Evolutionary conservation across 495 filamentous ascomycete genomes (phyloP), one percentile per base, ranked within the genome.

Genomic region (Copromyces sp.): DNA sequence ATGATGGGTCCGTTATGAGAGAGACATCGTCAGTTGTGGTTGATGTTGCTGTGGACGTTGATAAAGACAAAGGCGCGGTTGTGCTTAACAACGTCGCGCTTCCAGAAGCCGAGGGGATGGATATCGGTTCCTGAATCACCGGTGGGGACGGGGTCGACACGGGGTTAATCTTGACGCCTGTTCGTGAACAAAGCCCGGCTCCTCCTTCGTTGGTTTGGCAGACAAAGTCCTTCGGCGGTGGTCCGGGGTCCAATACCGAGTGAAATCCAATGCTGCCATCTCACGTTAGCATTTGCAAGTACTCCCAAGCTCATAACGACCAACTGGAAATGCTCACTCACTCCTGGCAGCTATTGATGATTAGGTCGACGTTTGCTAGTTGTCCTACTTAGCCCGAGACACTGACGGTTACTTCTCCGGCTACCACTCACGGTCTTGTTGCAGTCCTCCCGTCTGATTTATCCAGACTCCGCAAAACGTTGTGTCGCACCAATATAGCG

Each of bases 341-440:
- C 84, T 82, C 81, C 68, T 84, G 80, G 68, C 83, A 86, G 68
- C 77, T 80, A 76, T 84, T 86, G 80, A 85, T 85, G 70, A 86
- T 82, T 70, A 77, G 74, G 70, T 82, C 80, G 70, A 85, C 81
- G 72, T 78, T 83, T 20, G 83, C 83, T 85, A 41, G 42, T 65
- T 69, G 72, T 70, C 38, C 70, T 61, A 69, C 72, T 76, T 82
- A 76, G 80, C 77, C 68, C 69, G 73, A 75, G 72, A 68, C 70
- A 40, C 39, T 73, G 44, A 69, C 53, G 40, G 39, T 44, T 39
- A 42, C n/a, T 24, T 32, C 17, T 41, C n/a, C 39, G 17, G 29
- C 45, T 61, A 45, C 11, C 68, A 86, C 84, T 82, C 76, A 85
- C 84, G 84, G 73, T 83, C 81, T 77, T 83, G 81, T 29, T 79